Percentiles rank a stretch among this genome's conserved stretches.
Conservation (phyloP, 306 rosid genomes). For the Cicer chorassanicum region DNA sequence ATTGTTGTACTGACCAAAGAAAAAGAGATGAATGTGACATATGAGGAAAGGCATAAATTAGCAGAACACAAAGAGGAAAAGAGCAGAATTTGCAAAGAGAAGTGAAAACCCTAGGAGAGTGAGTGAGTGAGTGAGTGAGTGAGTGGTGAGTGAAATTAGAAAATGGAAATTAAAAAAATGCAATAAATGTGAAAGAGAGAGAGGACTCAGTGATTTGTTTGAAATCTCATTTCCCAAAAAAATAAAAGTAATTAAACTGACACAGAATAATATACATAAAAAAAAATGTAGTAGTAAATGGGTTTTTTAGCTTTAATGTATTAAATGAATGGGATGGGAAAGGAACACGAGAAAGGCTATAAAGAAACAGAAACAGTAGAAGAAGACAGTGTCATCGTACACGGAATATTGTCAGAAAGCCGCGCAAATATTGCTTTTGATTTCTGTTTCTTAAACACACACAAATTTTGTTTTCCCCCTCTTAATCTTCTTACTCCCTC, state of each 20-base stretch:
- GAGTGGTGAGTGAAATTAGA: constrained; percentile 38
- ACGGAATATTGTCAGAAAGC: constrained; percentile 70
- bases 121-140: constrained; percentile 12
- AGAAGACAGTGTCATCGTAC: constrained; percentile 55
- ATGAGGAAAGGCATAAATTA: neutral
- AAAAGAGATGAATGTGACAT: constrained; percentile 30
- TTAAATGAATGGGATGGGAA: constrained; percentile 39
- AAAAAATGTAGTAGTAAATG: neutral
- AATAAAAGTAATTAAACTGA: constrained; percentile 9
- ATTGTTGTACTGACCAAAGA: constrained; percentile 24
- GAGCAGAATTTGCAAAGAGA: constrained; percentile 5
- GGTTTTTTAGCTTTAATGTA: constrained; percentile 2
- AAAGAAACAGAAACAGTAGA: constrained; percentile 37
- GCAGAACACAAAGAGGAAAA: constrained; percentile 18
- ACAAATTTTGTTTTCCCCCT: too few relatives aligned
- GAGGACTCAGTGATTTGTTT: constrained; percentile 3
- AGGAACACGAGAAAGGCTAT: constrained; percentile 48
- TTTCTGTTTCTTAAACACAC: constrained; percentile 21
- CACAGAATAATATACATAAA: constrained; percentile 11
- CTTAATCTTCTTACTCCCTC: too few relatives aligned
- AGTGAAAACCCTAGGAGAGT: constrained; percentile 47
- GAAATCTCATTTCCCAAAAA: constrained; percentile 47
- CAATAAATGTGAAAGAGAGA: constrained; percentile 45
- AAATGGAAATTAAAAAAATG: constrained; percentile 30
- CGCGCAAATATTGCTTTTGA: constrained; percentile 59